A percentile compares a stretch with the other conserved stretches of the same genome.
Conservation (phyloP, 2,329 filamentous ascomycete species). For the Camptophora hylomeconis region DNA sequence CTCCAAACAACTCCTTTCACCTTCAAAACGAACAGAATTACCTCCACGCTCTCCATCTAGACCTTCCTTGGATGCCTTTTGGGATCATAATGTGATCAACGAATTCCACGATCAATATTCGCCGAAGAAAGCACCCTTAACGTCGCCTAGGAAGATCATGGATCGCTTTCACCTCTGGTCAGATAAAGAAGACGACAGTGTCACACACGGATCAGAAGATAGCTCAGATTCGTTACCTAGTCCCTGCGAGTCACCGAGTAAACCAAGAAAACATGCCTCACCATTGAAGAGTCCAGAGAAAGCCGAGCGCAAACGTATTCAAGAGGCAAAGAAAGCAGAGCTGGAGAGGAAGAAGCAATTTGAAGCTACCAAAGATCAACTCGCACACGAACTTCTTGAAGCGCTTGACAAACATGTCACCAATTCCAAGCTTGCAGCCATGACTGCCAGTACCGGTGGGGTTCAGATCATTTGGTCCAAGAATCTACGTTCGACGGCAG, state of each 20-base stretch:
- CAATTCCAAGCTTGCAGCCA: constrained; percentile 32
- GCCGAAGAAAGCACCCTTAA: constrained; percentile 29
- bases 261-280: constrained; percentile 18
- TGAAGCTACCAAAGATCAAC: constrained; percentile 36
- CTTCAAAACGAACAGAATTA: constrained; percentile 29
- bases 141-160: constrained; percentile 11
- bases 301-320: constrained; percentile 11
- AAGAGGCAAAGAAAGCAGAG: constrained; percentile 24
- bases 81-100: constrained; percentile 38
- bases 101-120: constrained; percentile 43
- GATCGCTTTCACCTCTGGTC: constrained; percentile 22
- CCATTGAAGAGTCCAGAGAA: constrained; percentile 17
- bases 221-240: constrained; percentile 18
- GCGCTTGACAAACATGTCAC: constrained; percentile 43
- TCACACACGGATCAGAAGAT: constrained; percentile 28
- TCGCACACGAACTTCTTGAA: constrained; percentile 42
- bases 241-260: constrained; percentile 13
- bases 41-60: constrained; percentile 39
- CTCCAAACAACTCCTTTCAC: constrained; percentile 29
- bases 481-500: constrained; percentile 49
- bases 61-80: constrained; percentile 40
- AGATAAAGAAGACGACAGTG: constrained; percentile 24
- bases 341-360: constrained; percentile 36
- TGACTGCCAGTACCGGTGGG: constrained; percentile 41
- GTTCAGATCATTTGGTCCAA: constrained; percentile 49